Evolutionary conservation across 2,329 filamentous ascomycete species (phyloP).

Genomic region (Alternaria dauci): DNA sequence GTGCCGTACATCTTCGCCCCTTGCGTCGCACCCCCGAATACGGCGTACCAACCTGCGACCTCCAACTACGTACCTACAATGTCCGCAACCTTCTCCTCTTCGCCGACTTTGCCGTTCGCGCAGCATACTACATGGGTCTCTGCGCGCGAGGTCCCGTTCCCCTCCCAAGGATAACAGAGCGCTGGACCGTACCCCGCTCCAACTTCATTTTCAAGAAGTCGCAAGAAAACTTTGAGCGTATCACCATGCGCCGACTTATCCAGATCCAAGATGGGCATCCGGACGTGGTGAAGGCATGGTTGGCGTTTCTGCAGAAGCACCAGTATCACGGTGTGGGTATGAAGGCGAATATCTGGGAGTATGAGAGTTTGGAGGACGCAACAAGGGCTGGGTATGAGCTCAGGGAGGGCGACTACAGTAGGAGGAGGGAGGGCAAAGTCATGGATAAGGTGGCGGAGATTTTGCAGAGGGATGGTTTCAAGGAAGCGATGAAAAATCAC

Average conservation of each 20-base stretch:
- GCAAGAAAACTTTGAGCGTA: constrained; percentile 96
- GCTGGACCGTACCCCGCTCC: constrained; percentile 90
- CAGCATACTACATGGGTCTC: constrained; percentile 91
- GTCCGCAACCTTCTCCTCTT: constrained; percentile 93
- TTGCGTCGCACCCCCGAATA: constrained; percentile 77
- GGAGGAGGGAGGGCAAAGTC: constrained; percentile 44
- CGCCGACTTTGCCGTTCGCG: constrained; percentile 90
- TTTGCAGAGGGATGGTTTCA: constrained; percentile 38
- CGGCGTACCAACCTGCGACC: constrained; percentile 84
- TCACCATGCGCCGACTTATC: constrained; percentile 84
- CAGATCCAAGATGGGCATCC: constrained; percentile 93
- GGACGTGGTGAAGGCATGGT: constrained; percentile 88
- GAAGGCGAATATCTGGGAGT: constrained; percentile 98
- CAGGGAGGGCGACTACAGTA: constrained; percentile 34
- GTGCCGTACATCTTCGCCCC: constrained; percentile 86
- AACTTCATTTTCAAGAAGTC: constrained; percentile 97
- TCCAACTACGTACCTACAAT: constrained; percentile 92
- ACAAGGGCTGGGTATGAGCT: constrained; percentile 40
- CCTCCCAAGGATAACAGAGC: constrained; percentile 83
- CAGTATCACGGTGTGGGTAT: constrained; percentile 96
- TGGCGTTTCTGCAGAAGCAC: constrained; percentile 90
- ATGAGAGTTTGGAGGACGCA: constrained; percentile 67
- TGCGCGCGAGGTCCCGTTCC: constrained; percentile 86
- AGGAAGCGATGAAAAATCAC: constrained; percentile 43
- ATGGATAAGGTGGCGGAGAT: constrained; percentile 50